Evolutionary conservation across 768 basidiomycete species (phyloP).

Genomic region (Termitomyces titanicus): DNA sequence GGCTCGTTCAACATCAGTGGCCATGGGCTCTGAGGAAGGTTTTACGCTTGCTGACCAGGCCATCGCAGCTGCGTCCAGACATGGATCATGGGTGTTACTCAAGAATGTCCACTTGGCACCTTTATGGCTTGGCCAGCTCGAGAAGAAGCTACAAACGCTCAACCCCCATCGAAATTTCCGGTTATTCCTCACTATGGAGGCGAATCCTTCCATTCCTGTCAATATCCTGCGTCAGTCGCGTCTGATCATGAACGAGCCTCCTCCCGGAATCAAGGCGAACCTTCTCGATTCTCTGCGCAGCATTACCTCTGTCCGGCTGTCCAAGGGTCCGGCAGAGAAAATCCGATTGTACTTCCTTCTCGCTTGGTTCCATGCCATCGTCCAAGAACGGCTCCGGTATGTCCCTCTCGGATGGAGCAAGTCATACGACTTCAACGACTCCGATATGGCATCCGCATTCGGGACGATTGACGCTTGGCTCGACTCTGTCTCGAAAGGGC

Average conservation of each 20-base stretch:
- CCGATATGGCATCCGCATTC: conserved; percentile 92
- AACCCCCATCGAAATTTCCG: conserved; percentile 90
- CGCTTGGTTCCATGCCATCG: conserved; percentile 98
- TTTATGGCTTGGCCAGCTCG: conserved; percentile 92
- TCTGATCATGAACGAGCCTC: conserved; percentile 98
- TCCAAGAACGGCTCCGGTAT: conserved; percentile 95
- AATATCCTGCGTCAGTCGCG: conserved; percentile 96
- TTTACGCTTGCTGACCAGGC: conserved; percentile 95
- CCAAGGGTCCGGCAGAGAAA: conserved; percentile 90
- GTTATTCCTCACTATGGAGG: conserved; percentile 97
- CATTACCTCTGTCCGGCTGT: conserved; percentile 67
- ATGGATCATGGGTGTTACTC: conserved; percentile 93
- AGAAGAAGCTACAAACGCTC: conserved; percentile 93
- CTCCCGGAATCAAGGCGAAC: conserved; percentile 96
- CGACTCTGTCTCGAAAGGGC: conserved; percentile 72
- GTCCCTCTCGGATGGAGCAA: conserved; percentile 97
- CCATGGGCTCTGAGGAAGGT: conserved; percentile 99
- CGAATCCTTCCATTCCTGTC: conserved; percentile 90
- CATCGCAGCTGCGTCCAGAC: conserved; percentile 86
- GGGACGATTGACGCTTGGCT: conserved; percentile 93
- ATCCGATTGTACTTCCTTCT: conserved; percentile 91
- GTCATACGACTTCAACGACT: conserved; percentile 98
- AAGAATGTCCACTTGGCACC: conserved; percentile 98
- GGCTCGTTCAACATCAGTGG: conserved; percentile 81
- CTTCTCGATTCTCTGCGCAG: conserved; percentile 82